Conservation (phyloP, 1,284 basidiomycete species). For the Neonothopanus nambi region DNA sequence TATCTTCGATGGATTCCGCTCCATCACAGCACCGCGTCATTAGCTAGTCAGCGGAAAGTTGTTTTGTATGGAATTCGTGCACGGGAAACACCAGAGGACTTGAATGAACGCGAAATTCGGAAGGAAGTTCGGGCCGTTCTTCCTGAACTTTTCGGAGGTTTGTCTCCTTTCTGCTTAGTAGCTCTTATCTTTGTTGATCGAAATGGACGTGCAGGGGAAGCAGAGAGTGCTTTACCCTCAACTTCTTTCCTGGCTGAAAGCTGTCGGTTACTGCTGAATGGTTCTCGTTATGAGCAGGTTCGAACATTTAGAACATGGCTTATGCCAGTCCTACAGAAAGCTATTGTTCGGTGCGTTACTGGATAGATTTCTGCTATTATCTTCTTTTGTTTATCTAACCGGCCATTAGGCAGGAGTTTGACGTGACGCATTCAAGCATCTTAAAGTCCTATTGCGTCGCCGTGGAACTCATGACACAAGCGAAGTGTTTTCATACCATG, state of each 20-base stretch:
- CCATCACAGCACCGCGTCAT: constrained; percentile 52
- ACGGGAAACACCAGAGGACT: constrained; percentile 68
- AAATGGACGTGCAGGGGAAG: constrained; percentile 28
- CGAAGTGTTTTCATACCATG: constrained; percentile 64
- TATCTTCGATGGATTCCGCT: constrained; percentile 72
- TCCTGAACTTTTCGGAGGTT: constrained; percentile 69
- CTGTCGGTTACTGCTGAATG: constrained; percentile 44
- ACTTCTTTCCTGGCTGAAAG: constrained; percentile 45
- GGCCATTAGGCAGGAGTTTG: constrained; percentile 10
- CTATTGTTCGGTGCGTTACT: constrained; percentile 42
- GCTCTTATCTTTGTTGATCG: background rate
- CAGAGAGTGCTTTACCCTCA: constrained; percentile 30
- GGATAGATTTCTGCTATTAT: background rate
- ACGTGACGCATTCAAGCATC: constrained; percentile 16
- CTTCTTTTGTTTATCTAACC: background rate
- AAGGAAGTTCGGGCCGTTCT: constrained; percentile 64
- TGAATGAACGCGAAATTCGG: constrained; percentile 65
- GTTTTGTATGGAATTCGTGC: constrained; percentile 66
- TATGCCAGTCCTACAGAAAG: constrained; percentile 59
- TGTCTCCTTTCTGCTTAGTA: background rate
- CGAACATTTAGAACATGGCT: constrained; percentile 69
- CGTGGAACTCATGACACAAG: constrained; percentile 58
- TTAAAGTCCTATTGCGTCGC: constrained; percentile 56
- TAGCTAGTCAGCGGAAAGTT: constrained; percentile 66
- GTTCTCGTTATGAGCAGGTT: constrained; percentile 71